Percentiles rank a stretch among this genome's conserved stretches.
These are phyloP conservation scores for Eucalyptus erythrocorys DNA, from an alignment of 345 rosid genomes.

Conservation along the genomic window DNA sequence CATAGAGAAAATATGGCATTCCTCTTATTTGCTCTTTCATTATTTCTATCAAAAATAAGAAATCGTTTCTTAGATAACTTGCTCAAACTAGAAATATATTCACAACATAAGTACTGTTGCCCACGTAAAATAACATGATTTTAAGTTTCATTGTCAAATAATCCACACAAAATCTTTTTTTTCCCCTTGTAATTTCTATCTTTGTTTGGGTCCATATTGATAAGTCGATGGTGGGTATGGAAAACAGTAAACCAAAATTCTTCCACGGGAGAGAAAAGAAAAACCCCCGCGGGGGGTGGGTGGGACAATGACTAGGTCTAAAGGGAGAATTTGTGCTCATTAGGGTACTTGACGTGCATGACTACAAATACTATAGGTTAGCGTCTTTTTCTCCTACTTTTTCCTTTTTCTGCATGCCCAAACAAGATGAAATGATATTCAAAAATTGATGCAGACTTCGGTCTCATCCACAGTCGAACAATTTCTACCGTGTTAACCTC, in stretches of 20 bases:
- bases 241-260: background rate
- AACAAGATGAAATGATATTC: background rate
- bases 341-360: background rate
- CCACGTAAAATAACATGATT: background rate
- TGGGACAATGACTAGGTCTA: background rate
- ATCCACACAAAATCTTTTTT: background rate
- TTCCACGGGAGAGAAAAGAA: no score
- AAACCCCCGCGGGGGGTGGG: no score
- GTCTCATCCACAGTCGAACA: background rate
- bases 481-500: background rate
- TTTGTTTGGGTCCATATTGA: background rate
- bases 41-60: no score
- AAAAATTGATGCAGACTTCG: background rate
- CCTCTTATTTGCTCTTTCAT: background rate
- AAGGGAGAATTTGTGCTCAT: background rate
- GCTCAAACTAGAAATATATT: no score
- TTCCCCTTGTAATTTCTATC: background rate
- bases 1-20: background rate
- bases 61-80: no score
- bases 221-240: background rate
- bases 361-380: background rate
- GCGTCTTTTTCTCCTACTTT: background rate
- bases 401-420: background rate
- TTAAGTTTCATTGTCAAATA: background rate
- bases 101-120: background rate